Evolutionary conservation across 768 basidiomycete genomes (phyloP), one percentile per base, ranked within the genome.

Genomic region (Pilatotrama ljubarskyi): DNA sequence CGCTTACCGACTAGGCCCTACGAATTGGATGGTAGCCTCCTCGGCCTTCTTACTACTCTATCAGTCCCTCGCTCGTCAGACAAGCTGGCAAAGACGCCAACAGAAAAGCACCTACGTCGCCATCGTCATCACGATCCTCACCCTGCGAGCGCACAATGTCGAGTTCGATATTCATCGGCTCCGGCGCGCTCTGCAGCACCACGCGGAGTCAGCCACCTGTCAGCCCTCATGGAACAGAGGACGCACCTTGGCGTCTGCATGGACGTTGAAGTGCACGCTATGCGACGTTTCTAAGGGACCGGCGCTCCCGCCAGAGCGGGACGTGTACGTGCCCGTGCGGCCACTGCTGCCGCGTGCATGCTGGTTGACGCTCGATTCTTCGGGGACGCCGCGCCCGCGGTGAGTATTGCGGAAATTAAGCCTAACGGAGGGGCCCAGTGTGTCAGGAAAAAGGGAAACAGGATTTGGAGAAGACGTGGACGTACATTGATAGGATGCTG

Each of bases 321-420:
- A 41, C 49, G 29, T 59, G 38, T 36, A 49, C 40, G 52, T 46
- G 29, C 58, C 42, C 6, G 41, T 25, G 42, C 38, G 53, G 44
- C 56, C 56, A 29, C 52, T 48, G 52, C 54, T 54, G 32, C 35
- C 48, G 40, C 56, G 53, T 29, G 56, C 61, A 51, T 53, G 46
- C 54, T 63, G 66, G 55, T 65, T 68, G 26, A 64, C 15, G 55
- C 51, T 61, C 22, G 64, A 65, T 32, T 68, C 68, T 50, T 68
- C 68, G 24, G 64, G 50, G 17, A 68, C 46, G n/a, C 68, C 68
- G 29, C 62, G 65, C 14, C 68, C 68, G 22, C 54, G 65, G 51
- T 58, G 58, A 3, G 65, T 51, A 49, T 62, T 56, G 51, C 68
- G 68, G 59, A 65, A 64, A 62, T 68, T 68, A 17, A 68, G 57